phyloP scores from a whole-genome alignment of 2,329 filamentous ascomycete genomes.

The Ceratocystis ficicola region DNA sequence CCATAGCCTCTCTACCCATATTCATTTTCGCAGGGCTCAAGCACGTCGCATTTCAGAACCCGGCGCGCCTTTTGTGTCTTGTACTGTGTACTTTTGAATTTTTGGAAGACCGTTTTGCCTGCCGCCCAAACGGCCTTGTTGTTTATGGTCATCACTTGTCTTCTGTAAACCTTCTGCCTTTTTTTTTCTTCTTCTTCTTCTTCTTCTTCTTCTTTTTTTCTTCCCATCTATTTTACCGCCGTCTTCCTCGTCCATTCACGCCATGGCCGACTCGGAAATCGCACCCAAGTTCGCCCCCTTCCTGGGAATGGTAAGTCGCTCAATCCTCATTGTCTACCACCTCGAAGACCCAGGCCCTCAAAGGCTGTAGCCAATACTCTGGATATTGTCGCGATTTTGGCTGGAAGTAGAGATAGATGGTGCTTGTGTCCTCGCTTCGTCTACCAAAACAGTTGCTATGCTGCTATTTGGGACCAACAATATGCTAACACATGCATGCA shows the following conservation, averaged over 20 bases:
- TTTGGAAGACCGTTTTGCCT: neutral
- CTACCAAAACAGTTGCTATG: neutral
- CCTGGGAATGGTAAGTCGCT: constrained; percentile 64
- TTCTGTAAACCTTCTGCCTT: neutral
- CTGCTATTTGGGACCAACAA: neutral
- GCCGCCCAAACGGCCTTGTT: neutral
- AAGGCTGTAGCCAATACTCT: neutral
- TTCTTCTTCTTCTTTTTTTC: neutral
- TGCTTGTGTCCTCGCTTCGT: too few species aligned
- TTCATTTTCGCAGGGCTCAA: neutral
- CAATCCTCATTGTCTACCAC: constrained; percentile 1
- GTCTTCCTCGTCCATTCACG: constrained; percentile 23
- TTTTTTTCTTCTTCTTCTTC: too few species aligned
- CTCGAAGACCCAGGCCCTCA: neutral
- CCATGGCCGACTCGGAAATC: constrained; percentile 46
- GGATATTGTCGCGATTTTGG: too few species aligned
- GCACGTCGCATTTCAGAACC: neutral
- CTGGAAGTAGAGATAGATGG: too few species aligned
- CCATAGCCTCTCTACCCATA: neutral
- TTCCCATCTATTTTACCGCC: neutral
- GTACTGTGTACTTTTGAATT: neutral
- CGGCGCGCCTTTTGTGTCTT: neutral
- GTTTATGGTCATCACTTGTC: neutral
- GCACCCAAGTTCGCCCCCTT: constrained; percentile 77
- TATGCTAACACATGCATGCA: constrained; percentile 29